phyloP scores from a whole-genome alignment of 306 rosid species.

The Arachis stenosperma region DNA sequence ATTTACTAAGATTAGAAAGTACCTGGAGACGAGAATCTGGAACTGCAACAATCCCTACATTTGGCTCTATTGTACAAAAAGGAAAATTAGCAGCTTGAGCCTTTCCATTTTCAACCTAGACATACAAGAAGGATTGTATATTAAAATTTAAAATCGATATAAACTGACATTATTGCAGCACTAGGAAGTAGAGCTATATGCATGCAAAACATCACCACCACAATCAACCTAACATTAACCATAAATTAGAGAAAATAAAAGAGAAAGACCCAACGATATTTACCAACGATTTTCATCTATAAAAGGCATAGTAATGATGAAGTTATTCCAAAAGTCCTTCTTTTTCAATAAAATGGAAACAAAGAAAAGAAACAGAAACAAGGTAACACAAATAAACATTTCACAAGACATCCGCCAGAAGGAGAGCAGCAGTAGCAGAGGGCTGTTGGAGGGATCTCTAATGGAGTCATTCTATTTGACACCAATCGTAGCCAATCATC shows the following conservation, averaged over 20 bases:
- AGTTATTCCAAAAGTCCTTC: slow-evolving; percentile 4
- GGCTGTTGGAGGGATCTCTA: no score
- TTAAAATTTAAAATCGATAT: slow-evolving; percentile 37
- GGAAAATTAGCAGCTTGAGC: slow-evolving; percentile 99
- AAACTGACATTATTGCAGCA: slow-evolving; percentile 16
- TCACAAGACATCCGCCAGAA: no score
- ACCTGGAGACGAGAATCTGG: slow-evolving; percentile 88
- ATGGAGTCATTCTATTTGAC: no score
- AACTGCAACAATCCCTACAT: slow-evolving; percentile 96
- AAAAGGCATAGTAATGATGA: background rate
- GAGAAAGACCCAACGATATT: background rate
- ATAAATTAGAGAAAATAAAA: slow-evolving; percentile 21
- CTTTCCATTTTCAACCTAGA: slow-evolving; percentile 96
- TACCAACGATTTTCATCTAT: slow-evolving; percentile 8
- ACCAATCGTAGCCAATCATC: no score
- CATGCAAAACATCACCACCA: slow-evolving; percentile 18
- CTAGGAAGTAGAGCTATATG: slow-evolving; percentile 19
- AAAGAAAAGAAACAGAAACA: background rate
- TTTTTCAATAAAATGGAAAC: slow-evolving; percentile 1
- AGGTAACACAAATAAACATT: no score
- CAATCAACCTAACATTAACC: slow-evolving; percentile 18
- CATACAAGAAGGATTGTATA: slow-evolving; percentile 24
- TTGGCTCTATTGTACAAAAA: slow-evolving; percentile 97
- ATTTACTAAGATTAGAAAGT: slow-evolving; percentile 92
- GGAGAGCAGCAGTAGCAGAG: no score